Evolutionary conservation across 768 basidiomycete species (phyloP).

Genomic region (Tricholoma sp.): DNA sequence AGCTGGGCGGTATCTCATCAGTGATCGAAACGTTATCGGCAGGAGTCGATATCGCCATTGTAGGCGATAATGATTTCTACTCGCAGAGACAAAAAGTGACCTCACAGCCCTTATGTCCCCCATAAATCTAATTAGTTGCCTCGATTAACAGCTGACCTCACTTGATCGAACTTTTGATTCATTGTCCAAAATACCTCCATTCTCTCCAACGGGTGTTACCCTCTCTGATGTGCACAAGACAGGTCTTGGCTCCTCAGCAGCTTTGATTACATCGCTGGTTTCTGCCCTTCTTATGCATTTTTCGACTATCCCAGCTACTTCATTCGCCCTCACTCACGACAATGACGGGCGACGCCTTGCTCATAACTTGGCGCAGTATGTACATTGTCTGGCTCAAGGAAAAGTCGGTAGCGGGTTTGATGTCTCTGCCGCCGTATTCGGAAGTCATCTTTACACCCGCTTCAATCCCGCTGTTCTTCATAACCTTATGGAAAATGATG

Average conservation of each 20-base stretch:
- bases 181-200: slow-evolving; percentile 67
- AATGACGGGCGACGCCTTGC: slow-evolving; percentile 55
- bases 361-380: slow-evolving; percentile 91
- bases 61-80: slow-evolving; percentile 97
- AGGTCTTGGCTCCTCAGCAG: slow-evolving; percentile 94
- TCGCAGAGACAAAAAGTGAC: slow-evolving; percentile 82
- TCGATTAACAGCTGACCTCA: slow-evolving; percentile 49
- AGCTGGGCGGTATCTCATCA: slow-evolving; percentile 43
- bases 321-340: slow-evolving; percentile 40
- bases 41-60: slow-evolving; percentile 74
- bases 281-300: slow-evolving; percentile 80
- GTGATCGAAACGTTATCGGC: slow-evolving; percentile 38
- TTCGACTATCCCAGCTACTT: slow-evolving; percentile 46
- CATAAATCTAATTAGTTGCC: background rate
- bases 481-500: slow-evolving; percentile 54
- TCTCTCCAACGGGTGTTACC: slow-evolving; percentile 61
- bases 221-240: slow-evolving; percentile 94
- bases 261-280: slow-evolving; percentile 92
- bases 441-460: slow-evolving; percentile 88
- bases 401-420: slow-evolving; percentile 99
- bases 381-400: slow-evolving; percentile 95
- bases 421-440: slow-evolving; percentile 89
- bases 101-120: background rate
- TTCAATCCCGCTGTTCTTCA: slow-evolving; percentile 73
- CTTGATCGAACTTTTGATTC: slow-evolving; percentile 54